Evolutionary conservation across 495 filamentous ascomycete species (phyloP), one percentile per base, ranked within the genome.

Genomic region (Penicillium argentinense): DNA sequence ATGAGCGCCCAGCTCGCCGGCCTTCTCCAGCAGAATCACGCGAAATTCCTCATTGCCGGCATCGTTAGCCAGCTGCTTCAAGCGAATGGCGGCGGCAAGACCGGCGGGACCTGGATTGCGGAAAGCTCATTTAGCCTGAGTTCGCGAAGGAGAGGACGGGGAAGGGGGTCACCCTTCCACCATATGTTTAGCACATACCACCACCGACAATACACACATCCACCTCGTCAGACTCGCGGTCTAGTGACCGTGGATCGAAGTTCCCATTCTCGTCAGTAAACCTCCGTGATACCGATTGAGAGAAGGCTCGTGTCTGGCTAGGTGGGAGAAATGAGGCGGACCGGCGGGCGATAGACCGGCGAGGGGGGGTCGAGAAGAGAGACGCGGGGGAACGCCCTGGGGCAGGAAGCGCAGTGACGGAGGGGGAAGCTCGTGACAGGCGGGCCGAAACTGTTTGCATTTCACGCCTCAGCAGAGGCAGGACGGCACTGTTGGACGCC

Each of bases 181-280:
- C n/a, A n/a, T n/a, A n/a, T n/a, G n/a, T n/a, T n/a, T n/a, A n/a
- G n/a, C n/a, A 59, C 67, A 52, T 78, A 86, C 84, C 91, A 59
- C 92, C 93, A 58, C 93, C 93, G 27, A 99, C 82, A 64, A 99
- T 97, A 60, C 89, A 95, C 8, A 97, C 92, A 69, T 97, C 93
- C 16, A 97, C 93, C 64, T 95, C 70, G 55, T 97, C 93, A 41
- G 79, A 87, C 68, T 97, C 93, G 45, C 93, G 82, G 37, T 96
- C 89, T 41, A 88, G 68, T 49, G 79, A 74, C 25, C 74, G 73
- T 6, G 86, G 86, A 62, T 95, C 87, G 50, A 91, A 89, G 34
- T 74, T 57, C 8, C 85, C 84, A 46, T 87, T 74, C 23, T 73
- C 68, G 28, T 80, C 70, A 26, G 82, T 79, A 36, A 81, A 64